A percentile compares a stretch with the other conserved stretches of the same genome.
These are phyloP conservation scores for Serendipita sp. DNA, from an alignment of 768 basidiomycete genomes.

Conservation along the genomic window DNA sequence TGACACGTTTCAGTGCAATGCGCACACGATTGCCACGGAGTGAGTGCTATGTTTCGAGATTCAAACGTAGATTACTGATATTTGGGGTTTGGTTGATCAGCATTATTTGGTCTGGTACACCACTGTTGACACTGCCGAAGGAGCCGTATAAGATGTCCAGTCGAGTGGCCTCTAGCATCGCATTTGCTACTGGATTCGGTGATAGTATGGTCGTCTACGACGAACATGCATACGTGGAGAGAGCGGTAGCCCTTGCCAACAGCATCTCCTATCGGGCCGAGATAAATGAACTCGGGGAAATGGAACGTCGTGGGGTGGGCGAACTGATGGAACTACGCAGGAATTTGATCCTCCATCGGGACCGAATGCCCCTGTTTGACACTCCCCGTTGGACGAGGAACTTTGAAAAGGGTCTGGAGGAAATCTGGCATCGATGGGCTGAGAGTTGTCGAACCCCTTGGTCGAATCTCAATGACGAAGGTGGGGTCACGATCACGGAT, in stretches of 20 bases:
- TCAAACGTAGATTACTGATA: too few species aligned
- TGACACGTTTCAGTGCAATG: slow-evolving; percentile 42
- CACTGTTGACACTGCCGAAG: slow-evolving; percentile 32
- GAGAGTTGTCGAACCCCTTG: slow-evolving; percentile 12
- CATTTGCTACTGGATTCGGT: slow-evolving; percentile 32
- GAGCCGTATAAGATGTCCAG: slow-evolving; percentile 36
- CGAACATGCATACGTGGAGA: slow-evolving; percentile 30
- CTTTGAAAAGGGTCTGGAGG: slow-evolving; percentile 29
- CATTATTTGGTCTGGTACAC: slow-evolving; percentile 37
- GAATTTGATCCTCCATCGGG: slow-evolving; percentile 27
- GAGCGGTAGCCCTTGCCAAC: slow-evolving; percentile 28
- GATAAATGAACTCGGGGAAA: slow-evolving; percentile 12
- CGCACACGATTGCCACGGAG: slow-evolving; percentile 38
- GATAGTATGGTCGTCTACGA: slow-evolving; percentile 31
- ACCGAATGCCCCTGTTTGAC: slow-evolving; percentile 32
- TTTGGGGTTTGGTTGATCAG: slow-evolving; percentile 15
- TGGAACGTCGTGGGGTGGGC: slow-evolving; percentile 18
- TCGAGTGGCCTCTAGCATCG: slow-evolving; percentile 35
- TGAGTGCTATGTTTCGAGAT: slow-evolving; percentile 17
- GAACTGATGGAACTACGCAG: slow-evolving; percentile 28
- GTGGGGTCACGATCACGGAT: neutral
- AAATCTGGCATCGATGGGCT: slow-evolving; percentile 35
- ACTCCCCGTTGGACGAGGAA: slow-evolving; percentile 33
- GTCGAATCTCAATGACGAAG: neutral
- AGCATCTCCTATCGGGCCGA: slow-evolving; percentile 16